Evolutionary conservation across 169 alveolate species (phyloP).

Genomic region (Eimeria acervulina): DNA sequence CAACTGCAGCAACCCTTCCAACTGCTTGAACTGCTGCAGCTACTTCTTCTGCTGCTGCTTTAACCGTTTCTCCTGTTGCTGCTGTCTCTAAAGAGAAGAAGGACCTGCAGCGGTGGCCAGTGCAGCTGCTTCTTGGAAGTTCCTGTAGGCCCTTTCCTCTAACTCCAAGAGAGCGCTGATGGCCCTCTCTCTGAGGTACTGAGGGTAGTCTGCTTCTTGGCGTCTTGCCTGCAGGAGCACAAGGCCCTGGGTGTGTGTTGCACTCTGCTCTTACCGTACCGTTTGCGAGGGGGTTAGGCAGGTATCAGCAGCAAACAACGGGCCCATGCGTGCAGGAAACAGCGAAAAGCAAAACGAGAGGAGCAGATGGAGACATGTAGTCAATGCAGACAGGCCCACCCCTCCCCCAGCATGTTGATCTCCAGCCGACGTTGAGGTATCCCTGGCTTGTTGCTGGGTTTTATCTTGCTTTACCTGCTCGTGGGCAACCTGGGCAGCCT

Average conservation of each 20-base stretch:
- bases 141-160: slow-evolving; percentile 16
- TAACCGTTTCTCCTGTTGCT: neutral
- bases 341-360: neutral
- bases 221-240: slow-evolving; percentile 18
- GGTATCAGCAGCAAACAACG: neutral
- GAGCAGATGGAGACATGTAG: neutral
- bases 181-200: slow-evolving; percentile 61
- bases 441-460: neutral
- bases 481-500: neutral
- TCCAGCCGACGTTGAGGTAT: neutral
- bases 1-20: neutral
- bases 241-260: neutral
- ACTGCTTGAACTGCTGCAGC: neutral
- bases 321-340: too few relatives aligned
- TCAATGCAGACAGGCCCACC: neutral
- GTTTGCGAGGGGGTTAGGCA: neutral
- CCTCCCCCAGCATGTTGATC: neutral
- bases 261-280: neutral
- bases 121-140: slow-evolving; percentile 48
- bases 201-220: slow-evolving; percentile 46
- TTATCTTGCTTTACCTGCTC: neutral
- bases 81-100: neutral
- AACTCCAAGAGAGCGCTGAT: slow-evolving; percentile 63
- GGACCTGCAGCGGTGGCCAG: slow-evolving; percentile 73
- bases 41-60: slow-evolving; percentile 20